Base-by-base conservation (phyloP, 2,329 filamentous ascomycete species). In the Ophiostoma sp. region DNA sequence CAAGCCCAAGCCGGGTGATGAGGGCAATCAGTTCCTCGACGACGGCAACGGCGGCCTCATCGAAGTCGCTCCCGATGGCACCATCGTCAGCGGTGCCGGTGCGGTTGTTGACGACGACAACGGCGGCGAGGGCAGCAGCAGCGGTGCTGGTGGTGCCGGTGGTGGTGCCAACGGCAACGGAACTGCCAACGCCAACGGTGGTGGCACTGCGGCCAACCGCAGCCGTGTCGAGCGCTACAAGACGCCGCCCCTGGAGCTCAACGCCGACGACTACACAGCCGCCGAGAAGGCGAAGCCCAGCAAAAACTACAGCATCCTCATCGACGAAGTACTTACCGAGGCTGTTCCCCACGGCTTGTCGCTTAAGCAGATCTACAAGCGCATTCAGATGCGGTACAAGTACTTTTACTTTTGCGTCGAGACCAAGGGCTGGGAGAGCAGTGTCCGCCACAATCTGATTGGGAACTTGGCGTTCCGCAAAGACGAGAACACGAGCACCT, bases 361-460 rank as follows among this genome's bases (percentile, higher is more conserved):
- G 3, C 83, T 90, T 63, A 89, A 89, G 79, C 88, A 90, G 79
- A 89, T 90, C 72, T 90, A 90, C 80, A 90, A 90, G 79, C 83
- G 87, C 68, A 90, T 90, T 71, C 87, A 86, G 76, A 82, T 84
- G 74, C 84, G 83, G 76, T 89, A 89, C 76, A 87, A 87, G 11
- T 89, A 86, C 83, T 90, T 88, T 76, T 87, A 86, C 76, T 90
- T 90, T 77, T 84, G 83, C 71, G 87, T 87, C 22, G 87, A 88
- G 78, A 90, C 88, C 6, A 90, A 89, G 78, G 88, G 88, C n/a
- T 90, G 88, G 88, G 88, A 90, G 79, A 90, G 88, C 76, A 90
- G 87, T 77, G 88, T 90, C n/a, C 86, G 88, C 0, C 88, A 90
- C 77, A 90, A 90, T 73, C 83, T 90, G 36, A 89, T 90, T 76